phyloP scores from a whole-genome alignment of 257 asterid genomes.

The Jaltomata sinuosa region DNA sequence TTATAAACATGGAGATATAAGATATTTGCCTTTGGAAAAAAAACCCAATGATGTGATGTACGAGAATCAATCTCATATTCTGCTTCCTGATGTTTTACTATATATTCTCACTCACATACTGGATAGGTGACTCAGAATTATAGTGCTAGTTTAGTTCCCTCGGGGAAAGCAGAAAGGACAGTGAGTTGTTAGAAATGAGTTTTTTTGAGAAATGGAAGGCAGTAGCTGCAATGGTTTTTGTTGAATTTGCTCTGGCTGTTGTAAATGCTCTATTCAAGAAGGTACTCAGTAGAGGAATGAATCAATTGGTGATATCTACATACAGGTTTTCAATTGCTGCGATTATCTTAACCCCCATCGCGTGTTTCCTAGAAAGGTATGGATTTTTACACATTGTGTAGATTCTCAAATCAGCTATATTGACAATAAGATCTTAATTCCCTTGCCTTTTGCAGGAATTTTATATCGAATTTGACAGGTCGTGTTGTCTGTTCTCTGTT shows the following conservation, averaged over 20 bases:
- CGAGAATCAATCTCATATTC: neutral
- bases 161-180: neutral
- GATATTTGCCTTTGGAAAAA: neutral
- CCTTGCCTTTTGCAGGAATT: constrained; percentile 23
- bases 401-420: neutral
- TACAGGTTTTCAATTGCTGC: neutral
- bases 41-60: neutral
- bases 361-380: constrained; percentile 2
- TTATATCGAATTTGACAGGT: constrained; percentile 24
- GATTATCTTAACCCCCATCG: neutral
- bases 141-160: neutral
- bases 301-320: neutral
- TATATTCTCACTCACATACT: neutral
- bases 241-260: constrained; percentile 3
- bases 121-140: neutral
- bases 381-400: neutral
- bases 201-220: constrained; percentile 5
- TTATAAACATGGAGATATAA: neutral
- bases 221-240: neutral
- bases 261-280: neutral
- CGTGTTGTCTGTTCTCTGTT: constrained; percentile 43
- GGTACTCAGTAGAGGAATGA: constrained; percentile 1
- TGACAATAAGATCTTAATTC: neutral
- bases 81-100: neutral
- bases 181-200: neutral